Percentiles rank a stretch among this genome's conserved stretches.
These are phyloP conservation scores for Mercurialis annua DNA, from an alignment of 345 rosid species.

Conservation along the genomic window DNA sequence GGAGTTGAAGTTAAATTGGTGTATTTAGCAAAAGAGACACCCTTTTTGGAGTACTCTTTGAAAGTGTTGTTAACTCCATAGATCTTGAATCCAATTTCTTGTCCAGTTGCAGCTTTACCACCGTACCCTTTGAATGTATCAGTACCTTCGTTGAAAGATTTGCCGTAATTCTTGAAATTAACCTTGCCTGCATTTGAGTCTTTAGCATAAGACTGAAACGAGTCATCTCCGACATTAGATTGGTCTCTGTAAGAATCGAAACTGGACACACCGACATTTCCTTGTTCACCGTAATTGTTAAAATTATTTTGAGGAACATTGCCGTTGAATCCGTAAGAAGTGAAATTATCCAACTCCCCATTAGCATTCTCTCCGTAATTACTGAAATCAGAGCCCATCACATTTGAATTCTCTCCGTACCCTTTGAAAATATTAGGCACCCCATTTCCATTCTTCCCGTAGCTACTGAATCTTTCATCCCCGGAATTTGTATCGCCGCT, in stretches of 20 bases:
- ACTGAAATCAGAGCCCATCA: constrained; percentile 57
- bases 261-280: constrained; percentile 9
- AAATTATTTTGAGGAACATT: constrained; percentile 65
- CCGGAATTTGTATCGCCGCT: constrained; percentile 52
- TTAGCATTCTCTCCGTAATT: constrained; percentile 62
- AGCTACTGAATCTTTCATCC: constrained; percentile 43
- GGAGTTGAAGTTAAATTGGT: neutral
- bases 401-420: constrained; percentile 58
- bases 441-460: constrained; percentile 71
- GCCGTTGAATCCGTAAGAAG: constrained; percentile 55
- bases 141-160: constrained; percentile 33
- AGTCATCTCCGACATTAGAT: constrained; percentile 35
- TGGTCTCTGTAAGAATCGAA: constrained; percentile 30
- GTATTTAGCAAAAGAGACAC: constrained; percentile 17
- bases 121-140: constrained; percentile 31
- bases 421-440: constrained; percentile 46
- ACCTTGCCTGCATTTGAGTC: constrained; percentile 17
- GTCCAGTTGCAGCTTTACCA: constrained; percentile 16
- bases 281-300: constrained; percentile 42
- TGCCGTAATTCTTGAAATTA: constrained; percentile 28
- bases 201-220: constrained; percentile 33
- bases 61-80: constrained; percentile 30
- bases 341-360: constrained; percentile 59
- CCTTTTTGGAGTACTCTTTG: constrained; percentile 27
- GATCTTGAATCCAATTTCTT: constrained; percentile 21